Conservation (phyloP, 202 grass and related monocot genomes). For the Sporobolus alterniflorus region DNA sequence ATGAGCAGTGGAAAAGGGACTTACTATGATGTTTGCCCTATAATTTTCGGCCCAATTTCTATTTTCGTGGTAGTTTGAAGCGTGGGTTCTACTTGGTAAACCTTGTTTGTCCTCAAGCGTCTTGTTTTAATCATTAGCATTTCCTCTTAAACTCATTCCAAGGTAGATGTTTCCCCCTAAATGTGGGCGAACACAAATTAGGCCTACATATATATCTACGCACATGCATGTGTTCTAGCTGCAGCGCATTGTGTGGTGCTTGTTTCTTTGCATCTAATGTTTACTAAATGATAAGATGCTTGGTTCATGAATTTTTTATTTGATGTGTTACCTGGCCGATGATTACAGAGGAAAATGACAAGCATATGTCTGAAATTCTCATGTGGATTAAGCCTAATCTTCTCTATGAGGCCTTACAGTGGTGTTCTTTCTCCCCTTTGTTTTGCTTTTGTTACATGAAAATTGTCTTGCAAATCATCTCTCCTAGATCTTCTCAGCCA, state of each 20-base stretch:
- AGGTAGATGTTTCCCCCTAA: background rate
- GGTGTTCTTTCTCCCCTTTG: too few relatives aligned
- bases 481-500: background rate
- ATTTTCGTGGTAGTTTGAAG: background rate
- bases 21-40: too few relatives aligned
- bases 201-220: background rate
- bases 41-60: background rate
- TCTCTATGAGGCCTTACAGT: slow-evolving; percentile 37
- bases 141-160: too few relatives aligned
- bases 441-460: background rate
- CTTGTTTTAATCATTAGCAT: too few relatives aligned
- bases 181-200: background rate
- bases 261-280: background rate
- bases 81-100: background rate
- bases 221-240: background rate
- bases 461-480: background rate
- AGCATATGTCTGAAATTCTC: slow-evolving; percentile 55
- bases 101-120: background rate
- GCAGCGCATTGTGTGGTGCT: background rate
- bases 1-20: too few relatives aligned
- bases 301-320: background rate
- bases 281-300: background rate
- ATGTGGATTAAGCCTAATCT: slow-evolving; percentile 49
- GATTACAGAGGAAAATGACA: slow-evolving; percentile 39
- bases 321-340: background rate